Base-by-base conservation (phyloP, 2,329 filamentous ascomycete genomes). In the Colletotrichum coccodes region DNA sequence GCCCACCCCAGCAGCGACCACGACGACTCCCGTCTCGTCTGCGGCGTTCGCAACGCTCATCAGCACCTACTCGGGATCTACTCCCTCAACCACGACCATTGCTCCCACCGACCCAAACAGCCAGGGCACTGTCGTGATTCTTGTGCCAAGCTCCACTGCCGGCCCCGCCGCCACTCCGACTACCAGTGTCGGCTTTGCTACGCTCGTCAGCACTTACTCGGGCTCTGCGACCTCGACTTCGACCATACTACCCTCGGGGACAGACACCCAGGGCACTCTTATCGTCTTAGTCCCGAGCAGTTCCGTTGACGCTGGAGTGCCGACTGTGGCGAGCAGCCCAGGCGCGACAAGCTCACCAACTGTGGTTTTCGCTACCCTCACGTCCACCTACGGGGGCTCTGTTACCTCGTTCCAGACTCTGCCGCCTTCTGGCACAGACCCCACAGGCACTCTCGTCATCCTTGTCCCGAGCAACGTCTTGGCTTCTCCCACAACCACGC, bases 201-300 rank as follows among this genome's bases (percentile, higher is more conserved):
- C 62, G 16, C 61, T 61, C 18, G 42, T 50, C 21, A 67, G 54
- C 34, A 69, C 63, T 3, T 67, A 60, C n/a, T 28, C 18, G 11
- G 66, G 66, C 16, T 60, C 56, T 2, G 34, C 47, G 6, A 18
- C 32, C 9, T 60, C 26, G 16, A 69, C 62, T 0, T 69, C 63
- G 14, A 69, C 66, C 2, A 61, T 69, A 2, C n/a, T 28, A 1
- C 62, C 66, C 0, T 44, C 56, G 2, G 66, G 54, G n/a, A 30
- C 54, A 4, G 30, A 64, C 16, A 14, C n/a, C 2, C 38, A 23
- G 12, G 63, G 66, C 3, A 69, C 66, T 23, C 34, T 69, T 16
- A 23, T 69, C 9, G 34, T 69, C 40, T 14, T 69, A 2, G 62
- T 67, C 3, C 66, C 66, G 16, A 67, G 66, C 23, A 57, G 40